These are phyloP conservation scores for Metarhizium guizhouense DNA, from an alignment of 2,329 filamentous ascomycete genomes.

Conservation along the genomic window DNA sequence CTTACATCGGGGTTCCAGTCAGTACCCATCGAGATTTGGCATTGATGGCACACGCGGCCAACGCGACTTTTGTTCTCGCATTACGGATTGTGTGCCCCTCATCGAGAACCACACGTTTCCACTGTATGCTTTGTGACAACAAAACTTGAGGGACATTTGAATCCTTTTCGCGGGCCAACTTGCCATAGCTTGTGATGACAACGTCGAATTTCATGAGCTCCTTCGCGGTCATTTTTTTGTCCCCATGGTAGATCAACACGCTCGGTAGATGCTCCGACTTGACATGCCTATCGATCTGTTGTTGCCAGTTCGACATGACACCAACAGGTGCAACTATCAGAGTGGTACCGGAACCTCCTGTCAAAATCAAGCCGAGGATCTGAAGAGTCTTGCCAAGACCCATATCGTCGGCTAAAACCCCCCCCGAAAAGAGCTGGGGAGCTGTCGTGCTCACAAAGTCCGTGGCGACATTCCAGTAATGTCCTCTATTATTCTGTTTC, in stretches of 20 bases:
- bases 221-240: constrained; percentile 42
- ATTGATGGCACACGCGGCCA: constrained; percentile 57
- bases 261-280: constrained; percentile 51
- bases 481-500: constrained; percentile 43
- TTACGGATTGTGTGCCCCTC: constrained; percentile 81
- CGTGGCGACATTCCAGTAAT: constrained; percentile 52
- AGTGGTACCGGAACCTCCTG: constrained; percentile 49
- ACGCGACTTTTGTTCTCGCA: constrained; percentile 59
- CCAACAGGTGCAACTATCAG: constrained; percentile 75
- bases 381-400: constrained; percentile 85
- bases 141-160: constrained; percentile 30
- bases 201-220: constrained; percentile 62
- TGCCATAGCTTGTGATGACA: constrained; percentile 79
- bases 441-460: constrained; percentile 50
- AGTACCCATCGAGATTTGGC: constrained; percentile 71
- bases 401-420: constrained; percentile 86
- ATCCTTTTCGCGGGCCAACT: constrained; percentile 57
- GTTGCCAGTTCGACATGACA: constrained; percentile 86
- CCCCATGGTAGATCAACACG: constrained; percentile 68
- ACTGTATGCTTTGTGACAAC: constrained; percentile 39
- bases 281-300: constrained; percentile 68
- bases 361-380: constrained; percentile 69
- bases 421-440: constrained; percentile 64
- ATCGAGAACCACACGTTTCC: constrained; percentile 73
- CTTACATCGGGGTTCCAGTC: constrained; percentile 69